Base-by-base conservation (phyloP, 192 early-diverging fungal species). In the Glomus cerebriforme region DNA sequence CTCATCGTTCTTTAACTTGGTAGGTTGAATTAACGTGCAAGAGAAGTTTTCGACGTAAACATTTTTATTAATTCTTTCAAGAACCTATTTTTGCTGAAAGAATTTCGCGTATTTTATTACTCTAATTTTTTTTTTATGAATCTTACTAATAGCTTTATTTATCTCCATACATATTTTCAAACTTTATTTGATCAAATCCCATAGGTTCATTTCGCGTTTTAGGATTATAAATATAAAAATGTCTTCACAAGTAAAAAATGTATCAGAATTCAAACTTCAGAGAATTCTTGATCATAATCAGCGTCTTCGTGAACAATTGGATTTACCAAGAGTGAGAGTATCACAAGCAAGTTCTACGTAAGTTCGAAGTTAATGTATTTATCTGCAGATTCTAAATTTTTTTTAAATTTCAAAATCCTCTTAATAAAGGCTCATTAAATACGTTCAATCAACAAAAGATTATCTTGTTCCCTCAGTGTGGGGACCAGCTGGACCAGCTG, bases 231-330 rank as follows among this genome's bases (percentile, higher is more conserved):
- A 68, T 12, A 43, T 2, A 39, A 13, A 17, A 27, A 75, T 60
- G 58, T 10, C 73, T 9, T 29, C 73, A 75, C 29, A 34, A 75
- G 27, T 31, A 32, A 75, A 84, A 75, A 84, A 84, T 68, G 75
- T 84, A 64, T 80, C 85, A 29, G 85, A 86, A 78, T 77, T 75
- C 13, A 86, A 86, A 58, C 60, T 86, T 24, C 80, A 82, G 47
- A 77, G 85, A 37, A 72, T 84, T 24, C 47, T 84, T 26, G 81
- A 86, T 45, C 78, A 81, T 59, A 86, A 86, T 54, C 49, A 78
- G 73, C 77, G 78, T 27, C 76, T 86, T 59, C 79, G 74, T 32
- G 83, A 84, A 69, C 83, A 86, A 45, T 49, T 86, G 26, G 85
- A 86, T 66, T 72, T 84, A 35, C 81, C 83, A 24, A 69, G 85